These are phyloP conservation scores for Cryphonectria naterciae DNA, from an alignment of 2,329 filamentous ascomycete genomes.

Conservation along the genomic window DNA sequence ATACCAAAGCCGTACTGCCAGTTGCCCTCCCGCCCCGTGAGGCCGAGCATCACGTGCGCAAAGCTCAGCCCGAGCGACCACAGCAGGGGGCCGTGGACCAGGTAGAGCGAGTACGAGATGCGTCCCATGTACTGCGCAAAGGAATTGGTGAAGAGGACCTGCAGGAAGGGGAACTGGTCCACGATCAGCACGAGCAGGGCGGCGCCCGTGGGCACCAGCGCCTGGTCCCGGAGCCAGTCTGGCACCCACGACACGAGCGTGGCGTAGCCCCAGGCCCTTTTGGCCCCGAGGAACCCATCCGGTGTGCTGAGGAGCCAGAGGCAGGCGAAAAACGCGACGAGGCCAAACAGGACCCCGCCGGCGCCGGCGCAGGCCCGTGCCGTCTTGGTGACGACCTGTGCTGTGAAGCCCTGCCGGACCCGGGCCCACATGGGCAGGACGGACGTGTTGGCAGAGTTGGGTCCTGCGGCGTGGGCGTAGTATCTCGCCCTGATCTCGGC, in stretches of 20 bases:
- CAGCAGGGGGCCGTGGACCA: conserved; percentile 26
- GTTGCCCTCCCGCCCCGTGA: conserved; percentile 18
- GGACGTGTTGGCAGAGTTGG: background rate
- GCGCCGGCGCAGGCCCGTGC: background rate
- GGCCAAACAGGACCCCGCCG: background rate
- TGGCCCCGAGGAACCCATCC: background rate
- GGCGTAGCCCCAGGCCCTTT: conserved; percentile 12
- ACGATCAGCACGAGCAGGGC: conserved; percentile 15
- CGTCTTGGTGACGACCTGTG: background rate
- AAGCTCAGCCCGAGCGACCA: conserved; percentile 25
- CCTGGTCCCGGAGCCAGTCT: conserved; percentile 10
- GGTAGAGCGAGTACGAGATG: conserved; percentile 25
- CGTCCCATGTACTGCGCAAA: conserved; percentile 28
- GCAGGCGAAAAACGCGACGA: conserved; percentile 5
- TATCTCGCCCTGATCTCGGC: conserved; percentile 22
- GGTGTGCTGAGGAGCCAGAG: conserved; percentile 25
- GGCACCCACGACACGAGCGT: conserved; percentile 18
- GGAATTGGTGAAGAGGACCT: conserved; percentile 25
- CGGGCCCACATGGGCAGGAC: conserved; percentile 17
- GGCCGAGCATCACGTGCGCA: conserved; percentile 4
- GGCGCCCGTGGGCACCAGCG: conserved; percentile 12
- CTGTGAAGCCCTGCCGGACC: background rate
- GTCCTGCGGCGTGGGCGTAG: background rate
- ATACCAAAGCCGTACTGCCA: conserved; percentile 19
- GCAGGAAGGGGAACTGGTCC: conserved; percentile 17